Percentiles rank a stretch among this genome's conserved stretches.
Evolutionary conservation across 352 stramenopile genomes (phyloP).

Genomic region (Saprolegnia diclina): DNA sequence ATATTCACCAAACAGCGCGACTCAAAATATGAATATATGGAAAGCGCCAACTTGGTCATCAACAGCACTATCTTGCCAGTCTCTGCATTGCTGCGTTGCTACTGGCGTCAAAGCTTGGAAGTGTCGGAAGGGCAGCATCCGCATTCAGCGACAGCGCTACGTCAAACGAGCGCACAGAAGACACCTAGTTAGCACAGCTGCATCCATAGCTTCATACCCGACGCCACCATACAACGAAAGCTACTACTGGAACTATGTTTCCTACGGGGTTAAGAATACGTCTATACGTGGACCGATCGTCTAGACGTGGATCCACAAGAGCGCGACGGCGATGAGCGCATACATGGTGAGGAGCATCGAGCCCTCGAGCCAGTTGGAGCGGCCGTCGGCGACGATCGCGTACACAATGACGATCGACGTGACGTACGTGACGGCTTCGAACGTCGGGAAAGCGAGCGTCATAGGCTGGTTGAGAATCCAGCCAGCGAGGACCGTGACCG

Average conservation of each 20-base stretch:
- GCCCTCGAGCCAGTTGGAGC: slow-evolving; percentile 89
- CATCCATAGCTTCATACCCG: too few species aligned
- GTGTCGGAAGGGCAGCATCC: too few species aligned
- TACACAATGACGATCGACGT: slow-evolving; percentile 95
- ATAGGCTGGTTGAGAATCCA: slow-evolving; percentile 92
- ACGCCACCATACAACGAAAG: too few species aligned
- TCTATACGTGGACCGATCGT: background rate
- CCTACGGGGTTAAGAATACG: background rate
- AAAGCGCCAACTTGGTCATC: too few species aligned
- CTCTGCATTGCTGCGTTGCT: too few species aligned
- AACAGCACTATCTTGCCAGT: too few species aligned
- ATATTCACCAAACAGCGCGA: too few species aligned
- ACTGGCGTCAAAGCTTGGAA: too few species aligned
- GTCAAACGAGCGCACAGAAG: too few species aligned
- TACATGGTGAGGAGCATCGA: slow-evolving; percentile 90
- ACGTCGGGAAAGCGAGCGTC: slow-evolving; percentile 94
- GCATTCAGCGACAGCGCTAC: too few species aligned
- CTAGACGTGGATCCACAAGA: slow-evolving; percentile 69
- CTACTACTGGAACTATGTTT: background rate
- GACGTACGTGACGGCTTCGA: slow-evolving; percentile 95
- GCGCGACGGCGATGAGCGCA: slow-evolving; percentile 76
- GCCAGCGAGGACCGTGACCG: slow-evolving; percentile 91
- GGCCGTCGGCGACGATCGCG: slow-evolving; percentile 85
- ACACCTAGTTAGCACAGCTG: too few species aligned
- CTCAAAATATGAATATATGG: too few species aligned